Evolutionary conservation across 495 filamentous ascomycete species (phyloP), one percentile per base, ranked within the genome.

Genomic region (Darksidea phi): DNA sequence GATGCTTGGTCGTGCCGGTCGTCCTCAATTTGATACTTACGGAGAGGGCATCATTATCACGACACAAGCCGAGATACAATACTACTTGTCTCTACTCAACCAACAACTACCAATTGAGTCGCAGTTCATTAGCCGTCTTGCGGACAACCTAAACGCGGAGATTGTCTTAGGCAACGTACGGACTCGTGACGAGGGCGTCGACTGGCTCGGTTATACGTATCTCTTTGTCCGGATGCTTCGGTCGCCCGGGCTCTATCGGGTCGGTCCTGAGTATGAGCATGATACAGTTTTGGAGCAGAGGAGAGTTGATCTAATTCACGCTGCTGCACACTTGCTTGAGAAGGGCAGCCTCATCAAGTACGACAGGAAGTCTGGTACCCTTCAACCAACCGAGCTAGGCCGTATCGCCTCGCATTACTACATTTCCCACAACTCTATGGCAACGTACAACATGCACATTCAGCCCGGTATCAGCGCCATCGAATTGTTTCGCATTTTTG

Each of bases 21-120:
- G 94, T 54, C 94, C 94, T 8, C 94, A 99, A 66, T 99, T 90
- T 68, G 94, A 99, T 73, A 97, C 91, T 0, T 97, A 94, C 68
- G 94, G 94, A 68, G 94, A 97, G 67, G 94, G 94, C 72, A 96
- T 97, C 70, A 97, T 99, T 71, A 97, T 99, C 67, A 99, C 94
- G 0, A 91, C 89, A 1, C 93, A 97, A 69, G 77, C 80, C 15
- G 94, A 99, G 74, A 89, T 97, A 69, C 91, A 95, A 59, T 99
- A 97, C 73, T 99, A 97, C 58, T 83, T 97, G 11, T 96, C 92
- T 0, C 80, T 99, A 32, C 80, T 99, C 67, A 99, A 97, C 69
- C 91, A 96, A 76, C 94, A 99, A 75, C 75, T 99, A 43, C 95
- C 94, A 0, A 99, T 99, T 59, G 94, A 99, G 71, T 95, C 89